phyloP scores from a whole-genome alignment of 345 rosid species.

The Dimocarpus longan region DNA sequence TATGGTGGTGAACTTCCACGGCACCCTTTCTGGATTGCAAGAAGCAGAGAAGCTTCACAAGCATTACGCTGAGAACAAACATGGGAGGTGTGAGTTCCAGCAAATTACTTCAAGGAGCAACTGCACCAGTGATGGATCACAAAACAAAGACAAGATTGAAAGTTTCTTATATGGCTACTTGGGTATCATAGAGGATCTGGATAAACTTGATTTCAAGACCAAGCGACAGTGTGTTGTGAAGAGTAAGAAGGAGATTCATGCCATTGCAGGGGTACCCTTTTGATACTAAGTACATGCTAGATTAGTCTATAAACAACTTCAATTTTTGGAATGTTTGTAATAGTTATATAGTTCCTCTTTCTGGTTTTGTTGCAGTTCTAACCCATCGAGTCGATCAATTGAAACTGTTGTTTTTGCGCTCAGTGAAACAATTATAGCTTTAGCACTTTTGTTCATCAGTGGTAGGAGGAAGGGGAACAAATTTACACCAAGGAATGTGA shows the following conservation, averaged over 20 bases:
- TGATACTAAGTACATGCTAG: neutral
- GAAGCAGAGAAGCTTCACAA: constrained; percentile 53
- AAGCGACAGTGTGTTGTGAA: constrained; percentile 40
- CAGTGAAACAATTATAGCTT: too few relatives aligned
- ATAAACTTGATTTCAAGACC: constrained; percentile 44
- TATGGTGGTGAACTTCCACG: constrained; percentile 47
- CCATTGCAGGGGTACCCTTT: constrained; percentile 25
- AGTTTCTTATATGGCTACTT: constrained; percentile 45
- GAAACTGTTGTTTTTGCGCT: neutral
- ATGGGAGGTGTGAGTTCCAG: constrained; percentile 44
- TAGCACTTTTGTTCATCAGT: neutral
- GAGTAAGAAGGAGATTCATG: constrained; percentile 52
- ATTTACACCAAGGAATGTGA: neutral
- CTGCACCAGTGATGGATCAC: constrained; percentile 4
- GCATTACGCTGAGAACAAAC: constrained; percentile 34
- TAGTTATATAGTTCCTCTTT: neutral
- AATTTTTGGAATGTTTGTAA: neutral
- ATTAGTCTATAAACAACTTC: neutral
- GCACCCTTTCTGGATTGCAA: constrained; percentile 45
- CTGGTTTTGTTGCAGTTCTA: neutral
- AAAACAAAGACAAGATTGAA: constrained; percentile 21
- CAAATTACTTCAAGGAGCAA: constrained; percentile 10
- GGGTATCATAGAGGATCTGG: constrained; percentile 52
- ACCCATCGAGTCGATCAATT: neutral
- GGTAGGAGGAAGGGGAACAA: neutral